Base-by-base conservation (phyloP, 306 rosid genomes). In the Leucaena leucocephala region DNA sequence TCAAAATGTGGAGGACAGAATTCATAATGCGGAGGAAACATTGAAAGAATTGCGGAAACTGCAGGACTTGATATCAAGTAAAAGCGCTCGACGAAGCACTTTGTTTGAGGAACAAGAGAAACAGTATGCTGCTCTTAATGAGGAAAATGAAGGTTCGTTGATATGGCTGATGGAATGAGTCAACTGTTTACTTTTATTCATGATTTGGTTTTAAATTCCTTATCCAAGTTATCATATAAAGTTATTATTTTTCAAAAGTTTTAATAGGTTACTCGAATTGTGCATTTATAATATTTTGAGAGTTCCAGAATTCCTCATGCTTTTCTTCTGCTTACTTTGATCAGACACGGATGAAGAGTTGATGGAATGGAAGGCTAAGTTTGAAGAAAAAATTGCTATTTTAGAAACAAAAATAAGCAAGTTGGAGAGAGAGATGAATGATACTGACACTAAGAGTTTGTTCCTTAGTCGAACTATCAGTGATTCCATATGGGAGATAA, bases 331-430 rank as follows among this genome's bases (percentile, higher is more conserved):
- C 16, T 33, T 78, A 71, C 76, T 43, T 82, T 82, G 76, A 76
- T 50, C 86, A 95, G 98, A 92, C 84, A 80, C 98, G 39, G 98
- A 95, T 86, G 98, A 92, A 80, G 95, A 92, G 75, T 79, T 95
- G 88, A 87, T 81, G 80, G 98, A 92, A 85, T 91, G 91, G 98
- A 92, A 92, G 87, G 84, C 87, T 67, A 86, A 83, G 87, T 92
- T 95, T 86, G 98, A 87, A 54, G 91, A 91, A 85, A 92, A 82
- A 78, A 88, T 95, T 86, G 88, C 84, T 43, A 81, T 77, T 76
- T 83, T 91, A 68, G 78, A 82, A 58, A 36, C 81, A 57, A 89
- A 88, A 82, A 85, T 90, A 67, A 54, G 81, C 83, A 95, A 84
- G 83, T 80, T 91, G 85, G 96, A 88, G 78, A 88, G 98, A 84